These are phyloP conservation scores for Corylus americana DNA, from an alignment of 306 rosid species.

Conservation along the genomic window DNA sequence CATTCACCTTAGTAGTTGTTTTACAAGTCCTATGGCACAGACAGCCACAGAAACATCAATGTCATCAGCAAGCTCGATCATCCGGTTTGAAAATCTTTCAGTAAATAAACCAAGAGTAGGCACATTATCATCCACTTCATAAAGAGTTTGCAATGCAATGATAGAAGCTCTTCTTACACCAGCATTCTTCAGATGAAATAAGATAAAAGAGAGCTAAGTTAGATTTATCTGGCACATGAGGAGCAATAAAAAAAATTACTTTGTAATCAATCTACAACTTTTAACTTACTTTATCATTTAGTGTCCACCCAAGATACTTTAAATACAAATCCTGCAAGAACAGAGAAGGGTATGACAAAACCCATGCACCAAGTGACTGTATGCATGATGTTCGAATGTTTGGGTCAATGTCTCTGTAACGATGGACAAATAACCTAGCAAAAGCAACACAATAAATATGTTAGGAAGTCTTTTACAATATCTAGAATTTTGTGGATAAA, in stretches of 20 bases:
- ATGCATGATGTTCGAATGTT: constrained; percentile 88
- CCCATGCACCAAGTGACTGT: constrained; percentile 89
- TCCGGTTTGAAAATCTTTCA: constrained; percentile 89
- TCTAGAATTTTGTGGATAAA: constrained; percentile 13
- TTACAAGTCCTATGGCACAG: constrained; percentile 92
- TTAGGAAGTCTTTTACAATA: constrained; percentile 35
- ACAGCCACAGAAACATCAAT: constrained; percentile 90
- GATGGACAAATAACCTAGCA: constrained; percentile 96
- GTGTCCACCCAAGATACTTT: constrained; percentile 95
- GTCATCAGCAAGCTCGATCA: constrained; percentile 98
- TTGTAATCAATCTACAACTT: constrained; percentile 19
- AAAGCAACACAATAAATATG: constrained; percentile 26
- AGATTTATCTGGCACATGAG: constrained; percentile 20
- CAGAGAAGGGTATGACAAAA: constrained; percentile 89
- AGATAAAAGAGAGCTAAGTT: constrained; percentile 16
- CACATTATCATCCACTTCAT: constrained; percentile 86
- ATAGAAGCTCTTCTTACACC: constrained; percentile 91
- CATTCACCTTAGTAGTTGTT: constrained; percentile 77
- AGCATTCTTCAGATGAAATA: constrained; percentile 59
- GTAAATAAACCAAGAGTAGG: constrained; percentile 89
- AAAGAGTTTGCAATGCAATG: constrained; percentile 84
- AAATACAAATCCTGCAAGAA: constrained; percentile 94
- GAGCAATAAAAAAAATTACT: constrained; percentile 18
- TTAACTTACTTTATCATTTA: constrained; percentile 86
- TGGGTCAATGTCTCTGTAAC: constrained; percentile 91